Evolutionary conservation across 331 rosid genomes (phyloP), one percentile per base, ranked within the genome.

Genomic region (Malus hybrid): DNA sequence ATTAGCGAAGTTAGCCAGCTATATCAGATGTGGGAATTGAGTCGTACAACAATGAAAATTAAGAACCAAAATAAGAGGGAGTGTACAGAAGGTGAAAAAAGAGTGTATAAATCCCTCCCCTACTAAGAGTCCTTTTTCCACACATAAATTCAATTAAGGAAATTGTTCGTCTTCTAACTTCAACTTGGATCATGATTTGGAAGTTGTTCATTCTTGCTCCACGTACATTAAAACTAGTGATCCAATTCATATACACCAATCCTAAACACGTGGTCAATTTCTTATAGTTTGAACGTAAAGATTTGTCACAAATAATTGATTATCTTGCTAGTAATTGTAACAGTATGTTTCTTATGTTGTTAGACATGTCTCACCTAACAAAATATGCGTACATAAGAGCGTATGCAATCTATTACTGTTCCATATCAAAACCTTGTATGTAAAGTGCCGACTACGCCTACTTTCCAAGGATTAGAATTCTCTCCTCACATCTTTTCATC

Each of bases 361-460:
- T 3, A 10, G 4, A 52, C 4, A 52, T 6, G 22, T 52, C 20
- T 52, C 2, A 1, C 20, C 10, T 6, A 7, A 52, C 19, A 52
- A 52, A 52, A 6, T 52, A 52, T 6, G 1, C 0, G 3, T 0
- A 52, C 0, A 52, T 0, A 18, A 0, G n/a, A 52, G 20, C 0
- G 57, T 1, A 52, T 52, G 57, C 20, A 52, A 6, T 18, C 20
- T 19, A 16, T 16, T 6, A 52, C 20, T 16, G 0, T 52, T 52
- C 10, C 57, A 52, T 52, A 52, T 18, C 20, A 52, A 52, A 52
- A 52, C 57, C 20, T 52, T 52, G 20, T 52, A 16, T 16, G 2
- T 52, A 52, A 50, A 50, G 56, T 50, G 16, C 8, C 4, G 4
- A 27, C 8, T 59, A 5, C 32, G 2, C 15, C 32, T 6, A 24